These are phyloP conservation scores for Colletotrichum tropicicola DNA, from an alignment of 2,329 filamentous ascomycete species.

Conservation along the genomic window DNA sequence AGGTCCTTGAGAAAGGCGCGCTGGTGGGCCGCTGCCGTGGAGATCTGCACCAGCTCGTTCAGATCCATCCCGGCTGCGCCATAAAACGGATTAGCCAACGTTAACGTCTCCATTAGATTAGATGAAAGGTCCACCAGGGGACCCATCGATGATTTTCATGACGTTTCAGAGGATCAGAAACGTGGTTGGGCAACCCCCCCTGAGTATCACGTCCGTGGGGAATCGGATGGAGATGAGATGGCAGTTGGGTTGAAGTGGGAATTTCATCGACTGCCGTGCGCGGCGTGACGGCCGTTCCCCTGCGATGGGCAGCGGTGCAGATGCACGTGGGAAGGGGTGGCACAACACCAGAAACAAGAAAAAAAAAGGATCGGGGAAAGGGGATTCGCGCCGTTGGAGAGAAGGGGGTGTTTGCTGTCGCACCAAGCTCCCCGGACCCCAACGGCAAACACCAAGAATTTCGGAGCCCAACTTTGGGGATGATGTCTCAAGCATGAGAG, in stretches of 20 bases:
- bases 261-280: neutral
- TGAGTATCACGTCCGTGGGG: constrained; percentile 26
- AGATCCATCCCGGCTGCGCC: constrained; percentile 33
- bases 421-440: too few relatives aligned
- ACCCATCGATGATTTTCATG: neutral
- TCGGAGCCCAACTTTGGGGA: too few relatives aligned
- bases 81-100: constrained; percentile 19
- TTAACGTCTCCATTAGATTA: constrained; percentile 1
- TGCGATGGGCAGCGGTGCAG: neutral
- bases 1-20: constrained; percentile 48
- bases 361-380: neutral
- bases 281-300: neutral
- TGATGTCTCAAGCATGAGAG: too few relatives aligned
- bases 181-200: neutral
- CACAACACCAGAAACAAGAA: neutral
- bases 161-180: constrained; percentile 20
- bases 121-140: neutral
- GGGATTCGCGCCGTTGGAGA: too few relatives aligned
- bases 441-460: too few relatives aligned
- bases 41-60: constrained; percentile 33
- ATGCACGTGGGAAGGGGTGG: constrained; percentile 4
- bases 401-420: too few relatives aligned
- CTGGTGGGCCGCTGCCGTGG: constrained; percentile 34
- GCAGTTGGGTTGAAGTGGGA: neutral
- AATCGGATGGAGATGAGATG: constrained; percentile 21